A percentile compares a stretch with the other conserved stretches of the same genome.
Conservation (phyloP, 2,329 filamentous ascomycete species). For the Cucurbitaria berberidis region DNA sequence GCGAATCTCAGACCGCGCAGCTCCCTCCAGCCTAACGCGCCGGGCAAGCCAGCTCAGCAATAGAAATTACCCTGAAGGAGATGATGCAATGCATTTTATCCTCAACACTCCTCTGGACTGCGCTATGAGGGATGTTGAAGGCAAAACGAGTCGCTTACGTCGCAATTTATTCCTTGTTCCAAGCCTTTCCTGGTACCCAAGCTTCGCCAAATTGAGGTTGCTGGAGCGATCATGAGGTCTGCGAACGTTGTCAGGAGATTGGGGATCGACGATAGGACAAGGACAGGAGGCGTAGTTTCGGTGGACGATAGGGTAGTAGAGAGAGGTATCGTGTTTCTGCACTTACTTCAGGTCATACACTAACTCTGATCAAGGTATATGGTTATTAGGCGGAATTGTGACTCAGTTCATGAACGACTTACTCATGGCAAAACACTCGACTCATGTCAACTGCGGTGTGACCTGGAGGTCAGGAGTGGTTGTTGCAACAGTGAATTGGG, state of each 20-base stretch:
- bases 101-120: no score
- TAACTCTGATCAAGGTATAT: neutral
- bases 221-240: neutral
- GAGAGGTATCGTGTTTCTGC: neutral
- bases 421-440: neutral
- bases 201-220: neutral
- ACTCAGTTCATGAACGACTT: neutral
- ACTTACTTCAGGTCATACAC: neutral
- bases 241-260: neutral
- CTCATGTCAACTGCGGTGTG: neutral
- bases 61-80: no score
- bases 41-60: no score
- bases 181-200: neutral
- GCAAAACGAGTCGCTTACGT: no score
- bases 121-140: no score
- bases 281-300: neutral
- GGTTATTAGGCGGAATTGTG: neutral
- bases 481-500: neutral
- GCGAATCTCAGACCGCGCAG: no score
- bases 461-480: neutral
- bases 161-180: neutral
- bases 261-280: neutral
- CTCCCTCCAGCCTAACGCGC: no score
- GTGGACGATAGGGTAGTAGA: neutral
- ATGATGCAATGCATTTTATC: no score